Base-by-base conservation (phyloP, 257 asterid genomes). In the Ajuga chamaepitys region DNA sequence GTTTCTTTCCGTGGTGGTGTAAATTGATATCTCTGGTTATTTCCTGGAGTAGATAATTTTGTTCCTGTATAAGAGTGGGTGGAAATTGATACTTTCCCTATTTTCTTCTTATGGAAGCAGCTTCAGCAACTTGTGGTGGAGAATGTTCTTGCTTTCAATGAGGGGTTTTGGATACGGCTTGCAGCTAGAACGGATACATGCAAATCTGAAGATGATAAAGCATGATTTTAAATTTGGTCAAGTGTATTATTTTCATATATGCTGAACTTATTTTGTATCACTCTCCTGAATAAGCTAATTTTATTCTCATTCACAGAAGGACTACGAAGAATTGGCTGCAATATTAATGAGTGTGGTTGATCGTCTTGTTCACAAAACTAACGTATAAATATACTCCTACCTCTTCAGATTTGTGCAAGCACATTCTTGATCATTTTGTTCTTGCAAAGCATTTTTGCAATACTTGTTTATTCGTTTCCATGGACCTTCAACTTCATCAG, bases 171-270 rank as follows among this genome's bases (percentile, higher is more conserved):
- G 99, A 88, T 93, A 73, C 80, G 96, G 26, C 90, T 93, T 72
- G 99, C 96, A 38, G 87, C 95, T 72, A 85, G 96, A 75, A 74
- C 97, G 41, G 96, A 89, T 20, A 89, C 96, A 41, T 86, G 95
- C 91, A 89, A 84, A 80, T 89, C 97, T 13, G 96, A 89, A 21
- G 97, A 93, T 76, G 97, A 93, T 75, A 87, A 93, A 81, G 97
- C 82, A 87, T 66, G 95, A 63, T 72, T 77, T 83, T 68, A 65
- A 64, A 70, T 76, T 66, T 26, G 22, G 51, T 74, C 62, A 32
- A 47, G 58, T 72, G 55, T 72, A 72, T 46, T 42, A 35, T 58
- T 70, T 70, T 11, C 48, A 37, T 72, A 38, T 30, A 37, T 35
- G 59, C 75, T 51, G 22, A 21, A 50, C 57, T 54, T 13, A 46